Evolutionary conservation across 179 eudicot species (phyloP).

Genomic region (Silene noctiflora): DNA sequence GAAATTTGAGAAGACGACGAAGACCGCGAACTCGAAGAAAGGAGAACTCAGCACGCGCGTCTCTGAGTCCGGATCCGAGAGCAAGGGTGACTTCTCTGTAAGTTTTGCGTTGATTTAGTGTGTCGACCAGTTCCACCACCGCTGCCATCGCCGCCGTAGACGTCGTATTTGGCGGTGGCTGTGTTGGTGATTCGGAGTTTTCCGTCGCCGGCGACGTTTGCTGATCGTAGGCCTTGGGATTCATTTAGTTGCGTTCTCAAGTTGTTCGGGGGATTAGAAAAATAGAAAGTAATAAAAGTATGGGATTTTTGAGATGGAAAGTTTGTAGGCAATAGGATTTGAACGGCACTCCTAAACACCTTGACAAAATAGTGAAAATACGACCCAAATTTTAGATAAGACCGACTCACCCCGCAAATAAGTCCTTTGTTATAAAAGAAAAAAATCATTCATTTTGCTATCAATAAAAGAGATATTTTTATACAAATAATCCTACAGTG

Average conservation of each 20-base stretch:
- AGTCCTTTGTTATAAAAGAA: no score
- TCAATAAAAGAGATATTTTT: no score
- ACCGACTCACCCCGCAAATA: no score
- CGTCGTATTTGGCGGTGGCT: constrained; percentile 18
- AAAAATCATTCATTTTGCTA: no score
- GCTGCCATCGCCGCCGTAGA: constrained; percentile 35
- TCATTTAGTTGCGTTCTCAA: constrained; percentile 33
- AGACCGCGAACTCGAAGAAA: constrained; percentile 79
- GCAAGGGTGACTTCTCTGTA: constrained; percentile 79
- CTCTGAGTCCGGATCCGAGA: constrained; percentile 75
- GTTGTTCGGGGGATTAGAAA: neutral
- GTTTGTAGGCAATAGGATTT: neutral
- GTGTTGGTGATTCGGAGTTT: constrained; percentile 31
- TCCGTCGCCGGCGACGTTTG: constrained; percentile 33
- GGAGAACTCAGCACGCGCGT: constrained; percentile 78
- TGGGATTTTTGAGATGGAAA: neutral
- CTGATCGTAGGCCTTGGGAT: constrained; percentile 46
- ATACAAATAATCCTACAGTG: no score
- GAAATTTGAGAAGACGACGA: constrained; percentile 77
- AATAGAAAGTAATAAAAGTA: no score
- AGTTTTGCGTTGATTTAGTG: constrained; percentile 46
- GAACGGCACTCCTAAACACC: neutral
- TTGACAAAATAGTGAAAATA: no score
- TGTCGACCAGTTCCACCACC: constrained; percentile 51
- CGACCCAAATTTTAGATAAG: no score